Conservation (phyloP, 176 grass and related monocot genomes). For the Lolium rigidum region DNA sequence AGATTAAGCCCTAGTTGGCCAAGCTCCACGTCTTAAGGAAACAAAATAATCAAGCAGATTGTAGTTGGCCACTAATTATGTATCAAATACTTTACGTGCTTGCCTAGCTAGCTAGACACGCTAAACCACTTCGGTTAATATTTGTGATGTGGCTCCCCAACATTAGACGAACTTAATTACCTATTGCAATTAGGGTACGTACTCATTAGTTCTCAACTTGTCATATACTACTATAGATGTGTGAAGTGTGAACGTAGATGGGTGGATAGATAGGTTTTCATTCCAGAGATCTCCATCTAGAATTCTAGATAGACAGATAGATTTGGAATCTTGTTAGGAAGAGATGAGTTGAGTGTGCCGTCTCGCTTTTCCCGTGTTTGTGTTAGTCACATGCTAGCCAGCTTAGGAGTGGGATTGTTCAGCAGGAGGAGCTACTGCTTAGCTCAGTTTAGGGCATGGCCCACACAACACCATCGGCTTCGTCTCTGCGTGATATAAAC, state of each 20-base stretch:
- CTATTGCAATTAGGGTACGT: not conserved
- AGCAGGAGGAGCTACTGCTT: not conserved
- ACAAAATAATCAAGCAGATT: not conserved
- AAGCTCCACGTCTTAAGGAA: not conserved
- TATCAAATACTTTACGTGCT: not conserved
- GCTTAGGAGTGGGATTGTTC: slow-evolving; percentile 18
- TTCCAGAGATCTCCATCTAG: not conserved
- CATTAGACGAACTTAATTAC: not conserved
- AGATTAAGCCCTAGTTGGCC: not conserved
- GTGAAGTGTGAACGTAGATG: not conserved
- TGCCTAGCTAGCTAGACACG: not conserved
- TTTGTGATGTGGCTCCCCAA: not conserved
- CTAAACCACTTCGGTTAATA: not conserved
- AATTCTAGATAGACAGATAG: not conserved
- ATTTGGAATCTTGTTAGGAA: not conserved
- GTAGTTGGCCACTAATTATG: not conserved
- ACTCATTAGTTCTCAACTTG: not conserved
- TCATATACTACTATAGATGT: not conserved
- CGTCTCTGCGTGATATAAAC: not conserved
- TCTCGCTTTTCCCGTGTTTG: not conserved
- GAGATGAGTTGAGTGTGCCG: not conserved
- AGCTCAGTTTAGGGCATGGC: not conserved
- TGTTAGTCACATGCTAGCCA: slow-evolving; percentile 33
- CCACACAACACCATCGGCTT: not conserved
- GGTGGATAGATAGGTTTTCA: not conserved